Evolutionary conservation across 2,329 filamentous ascomycete species (phyloP).

Genomic region (Paecilomyces niveus): DNA sequence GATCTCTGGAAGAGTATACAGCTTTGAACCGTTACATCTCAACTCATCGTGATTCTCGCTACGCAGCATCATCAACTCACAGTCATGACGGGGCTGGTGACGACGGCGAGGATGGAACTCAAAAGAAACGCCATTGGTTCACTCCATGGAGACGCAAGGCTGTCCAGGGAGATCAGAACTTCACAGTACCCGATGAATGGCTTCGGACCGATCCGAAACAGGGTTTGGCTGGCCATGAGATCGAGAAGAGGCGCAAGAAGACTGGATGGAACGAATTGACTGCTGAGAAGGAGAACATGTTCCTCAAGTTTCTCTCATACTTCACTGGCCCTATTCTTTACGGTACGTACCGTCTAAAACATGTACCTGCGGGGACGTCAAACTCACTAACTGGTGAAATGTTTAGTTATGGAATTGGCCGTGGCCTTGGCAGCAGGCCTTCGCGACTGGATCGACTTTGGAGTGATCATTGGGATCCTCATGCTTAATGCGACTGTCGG

Average conservation of each 20-base stretch:
- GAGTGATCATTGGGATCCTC: slow-evolving; percentile 65
- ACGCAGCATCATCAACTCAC: slow-evolving; percentile 25
- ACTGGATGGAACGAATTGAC: slow-evolving; percentile 62
- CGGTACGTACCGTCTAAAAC: slow-evolving; percentile 42
- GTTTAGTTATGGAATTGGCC: slow-evolving; percentile 60
- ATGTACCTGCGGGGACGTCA: not conserved
- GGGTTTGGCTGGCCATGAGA: slow-evolving; percentile 51
- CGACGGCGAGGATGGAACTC: slow-evolving; percentile 29
- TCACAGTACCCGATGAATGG: slow-evolving; percentile 53
- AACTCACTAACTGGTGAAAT: not conserved
- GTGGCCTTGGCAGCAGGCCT: slow-evolving; percentile 63
- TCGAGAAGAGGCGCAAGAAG: slow-evolving; percentile 55
- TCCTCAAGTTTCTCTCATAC: slow-evolving; percentile 63
- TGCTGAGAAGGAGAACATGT: slow-evolving; percentile 63
- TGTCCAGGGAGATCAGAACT: slow-evolving; percentile 12
- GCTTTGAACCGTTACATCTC: slow-evolving; percentile 58
- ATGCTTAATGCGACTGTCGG: slow-evolving; percentile 64
- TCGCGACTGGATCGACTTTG: slow-evolving; percentile 63
- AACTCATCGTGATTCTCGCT: slow-evolving; percentile 52
- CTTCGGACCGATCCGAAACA: slow-evolving; percentile 57
- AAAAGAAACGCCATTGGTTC: slow-evolving; percentile 48
- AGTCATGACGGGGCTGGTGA: slow-evolving; percentile 26
- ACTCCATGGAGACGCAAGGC: slow-evolving; percentile 40
- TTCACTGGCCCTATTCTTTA: slow-evolving; percentile 67
- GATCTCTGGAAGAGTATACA: slow-evolving; percentile 50